Conservation (phyloP, 345 rosid species). For the Syzygium aqueum region DNA sequence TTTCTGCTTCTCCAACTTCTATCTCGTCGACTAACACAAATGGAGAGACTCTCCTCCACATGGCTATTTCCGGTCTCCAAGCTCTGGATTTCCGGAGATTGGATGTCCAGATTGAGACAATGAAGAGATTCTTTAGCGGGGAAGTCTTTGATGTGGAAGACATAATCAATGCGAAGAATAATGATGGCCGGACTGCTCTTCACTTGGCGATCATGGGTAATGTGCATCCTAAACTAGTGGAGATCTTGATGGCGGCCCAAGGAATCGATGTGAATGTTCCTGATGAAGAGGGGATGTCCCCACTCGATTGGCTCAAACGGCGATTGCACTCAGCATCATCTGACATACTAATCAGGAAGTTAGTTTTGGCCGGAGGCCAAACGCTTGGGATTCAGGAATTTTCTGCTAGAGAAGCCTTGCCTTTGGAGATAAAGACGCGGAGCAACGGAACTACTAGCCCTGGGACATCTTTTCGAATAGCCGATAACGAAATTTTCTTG, state of each 20-base stretch:
- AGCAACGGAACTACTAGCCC: conserved; percentile 52
- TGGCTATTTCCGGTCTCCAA: conserved; percentile 68
- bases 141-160: conserved; percentile 19
- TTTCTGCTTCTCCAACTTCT: conserved; percentile 43
- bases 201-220: conserved; percentile 73
- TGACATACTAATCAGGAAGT: conserved; percentile 50
- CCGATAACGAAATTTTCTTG: conserved; percentile 66
- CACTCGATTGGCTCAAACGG: conserved; percentile 72
- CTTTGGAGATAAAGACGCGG: conserved; percentile 59
- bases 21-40: conserved; percentile 38
- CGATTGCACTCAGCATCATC: conserved; percentile 55
- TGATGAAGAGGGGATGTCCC: conserved; percentile 65
- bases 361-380: conserved; percentile 70
- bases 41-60: conserved; percentile 75
- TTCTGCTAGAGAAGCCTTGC: conserved; percentile 47
- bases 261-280: conserved; percentile 53
- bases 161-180: conserved; percentile 48
- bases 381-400: conserved; percentile 44
- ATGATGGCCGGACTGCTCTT: conserved; percentile 70
- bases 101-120: conserved; percentile 64
- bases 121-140: conserved; percentile 41
- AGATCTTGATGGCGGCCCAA: conserved; percentile 59
- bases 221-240: conserved; percentile 49
- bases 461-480: conserved; percentile 63
- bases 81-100: conserved; percentile 60